A percentile compares a stretch with the other conserved stretches of the same genome.
Conservation (phyloP, 495 filamentous ascomycete species). For the Haplographium delicatum region DNA sequence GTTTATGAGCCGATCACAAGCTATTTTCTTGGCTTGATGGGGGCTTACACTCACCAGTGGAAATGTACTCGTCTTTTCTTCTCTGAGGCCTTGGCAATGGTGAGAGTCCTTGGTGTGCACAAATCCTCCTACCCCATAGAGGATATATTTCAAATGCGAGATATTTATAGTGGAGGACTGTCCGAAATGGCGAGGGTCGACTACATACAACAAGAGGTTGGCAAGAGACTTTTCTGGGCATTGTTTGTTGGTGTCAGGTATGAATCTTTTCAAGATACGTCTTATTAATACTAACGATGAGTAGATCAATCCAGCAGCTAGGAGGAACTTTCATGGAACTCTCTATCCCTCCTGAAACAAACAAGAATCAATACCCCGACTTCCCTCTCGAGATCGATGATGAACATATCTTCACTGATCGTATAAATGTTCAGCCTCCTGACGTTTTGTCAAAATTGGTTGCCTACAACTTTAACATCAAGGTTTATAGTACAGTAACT, state of each 20-base stretch:
- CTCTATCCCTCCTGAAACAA: conserved; percentile 64
- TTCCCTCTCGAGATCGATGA: conserved; percentile 76
- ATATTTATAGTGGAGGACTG: too few species aligned
- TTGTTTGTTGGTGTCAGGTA: conserved; percentile 52
- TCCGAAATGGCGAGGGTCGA: conserved; percentile 35
- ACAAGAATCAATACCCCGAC: conserved; percentile 72
- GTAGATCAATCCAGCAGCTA: conserved; percentile 61
- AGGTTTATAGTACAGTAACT: conserved; percentile 67
- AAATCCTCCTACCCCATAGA: conserved; percentile 25
- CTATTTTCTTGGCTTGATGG: conserved; percentile 72
- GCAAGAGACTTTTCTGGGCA: conserved; percentile 74
- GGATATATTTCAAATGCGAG: background rate
- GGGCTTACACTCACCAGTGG: conserved; percentile 63
- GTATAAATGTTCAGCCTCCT: conserved; percentile 58
- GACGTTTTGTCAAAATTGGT: conserved; percentile 56
- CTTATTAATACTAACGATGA: conserved; percentile 2
- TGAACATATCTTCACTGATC: conserved; percentile 59
- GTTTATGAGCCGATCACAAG: conserved; percentile 83
- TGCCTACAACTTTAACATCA: conserved; percentile 73
- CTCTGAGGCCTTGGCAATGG: conserved; percentile 66
- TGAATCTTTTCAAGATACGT: conserved; percentile 29
- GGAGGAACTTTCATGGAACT: conserved; percentile 60
- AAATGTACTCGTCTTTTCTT: conserved; percentile 64
- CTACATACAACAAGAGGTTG: conserved; percentile 71
- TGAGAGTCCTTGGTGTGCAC: conserved; percentile 60